A percentile compares a stretch with the other conserved stretches of the same genome.
These are phyloP conservation scores for Agaricus bisporus DNA, from an alignment of 768 basidiomycete genomes.

Conservation along the genomic window DNA sequence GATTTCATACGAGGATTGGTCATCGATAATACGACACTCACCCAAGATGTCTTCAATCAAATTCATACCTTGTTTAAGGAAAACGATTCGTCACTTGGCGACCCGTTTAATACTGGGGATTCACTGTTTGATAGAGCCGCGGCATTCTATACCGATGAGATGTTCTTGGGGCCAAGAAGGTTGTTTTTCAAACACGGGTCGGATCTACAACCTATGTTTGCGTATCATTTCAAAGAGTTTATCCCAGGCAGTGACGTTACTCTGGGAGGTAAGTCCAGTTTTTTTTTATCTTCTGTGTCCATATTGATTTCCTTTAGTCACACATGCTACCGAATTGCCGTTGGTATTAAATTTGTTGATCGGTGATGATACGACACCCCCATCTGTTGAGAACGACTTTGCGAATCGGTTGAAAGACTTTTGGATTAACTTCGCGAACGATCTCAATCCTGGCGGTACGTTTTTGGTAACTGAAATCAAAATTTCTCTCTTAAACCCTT, in stretches of 20 bases:
- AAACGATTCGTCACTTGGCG: constrained; percentile 40
- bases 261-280: constrained; percentile 34
- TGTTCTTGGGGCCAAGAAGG: constrained; percentile 47
- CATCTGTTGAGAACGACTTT: constrained; percentile 35
- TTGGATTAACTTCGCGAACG: constrained; percentile 51
- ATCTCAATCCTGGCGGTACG: constrained; percentile 50
- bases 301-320: constrained; percentile 29
- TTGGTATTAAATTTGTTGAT: constrained; percentile 45
- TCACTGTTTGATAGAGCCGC: constrained; percentile 50
- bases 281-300: too few relatives aligned
- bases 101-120: constrained; percentile 53
- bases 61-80: constrained; percentile 39
- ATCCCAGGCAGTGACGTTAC: constrained; percentile 46
- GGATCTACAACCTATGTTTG: constrained; percentile 40
- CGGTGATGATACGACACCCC: constrained; percentile 2
- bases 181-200: constrained; percentile 46
- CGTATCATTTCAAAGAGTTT: constrained; percentile 50
- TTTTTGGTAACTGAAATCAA: background rate
- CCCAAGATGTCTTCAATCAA: constrained; percentile 30
- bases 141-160: constrained; percentile 54
- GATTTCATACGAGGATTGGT: constrained; percentile 41
- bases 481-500: too few relatives aligned
- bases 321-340: constrained; percentile 42
- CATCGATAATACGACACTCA: constrained; percentile 46
- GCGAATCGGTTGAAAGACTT: constrained; percentile 44